Evolutionary conservation across 768 basidiomycete genomes (phyloP), one percentile per base, ranked within the genome.

Genomic region (Mycena kentingensis): DNA sequence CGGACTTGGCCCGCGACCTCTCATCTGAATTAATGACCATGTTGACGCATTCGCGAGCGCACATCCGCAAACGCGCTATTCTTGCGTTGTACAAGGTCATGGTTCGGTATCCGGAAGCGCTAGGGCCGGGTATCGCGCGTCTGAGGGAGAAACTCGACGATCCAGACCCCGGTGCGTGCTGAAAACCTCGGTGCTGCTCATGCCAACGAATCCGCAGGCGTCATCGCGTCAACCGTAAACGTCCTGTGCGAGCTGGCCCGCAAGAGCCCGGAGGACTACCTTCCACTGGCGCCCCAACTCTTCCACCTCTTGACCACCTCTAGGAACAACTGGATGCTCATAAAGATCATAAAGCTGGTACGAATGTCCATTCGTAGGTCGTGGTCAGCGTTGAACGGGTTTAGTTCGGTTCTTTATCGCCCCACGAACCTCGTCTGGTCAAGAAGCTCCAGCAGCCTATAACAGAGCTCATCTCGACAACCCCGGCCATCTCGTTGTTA

Each of bases 251-350:
- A 99, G 71, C 78, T 98, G 31, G 88, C 91, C 12, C 82, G 91
- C 51, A 76, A 80, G 38, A 85, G 86, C 55, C 93, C 95, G 7
- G 72, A 74, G 52, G 88, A 90, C 54, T 94, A 93, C 65, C 77
- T 99, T 7, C 77, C 85, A 3, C 71, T 99, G 34, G 97, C 96
- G 2, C 97, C 97, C 10, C 90, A 90, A 61, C 70, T 98, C 48
- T 99, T 98, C 69, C 92, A 90, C 63, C 79, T 98, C 11, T 74
- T 99, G 53, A 97, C 93, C 0, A 93, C 87, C 2, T 93, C 93
- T 11, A 88, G 90, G 10, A 98, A 99, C 69, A 99, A 99, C 63
- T 99, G 97, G 97, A 96, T 98, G 92, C 80, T 99, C 53, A 99
- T 99, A 70, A 99, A 99, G 72, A 88, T 98, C 48, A 86, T 98